phyloP scores from a whole-genome alignment of 805 yeast genomes.

The Candida ascalaphidarum region DNA sequence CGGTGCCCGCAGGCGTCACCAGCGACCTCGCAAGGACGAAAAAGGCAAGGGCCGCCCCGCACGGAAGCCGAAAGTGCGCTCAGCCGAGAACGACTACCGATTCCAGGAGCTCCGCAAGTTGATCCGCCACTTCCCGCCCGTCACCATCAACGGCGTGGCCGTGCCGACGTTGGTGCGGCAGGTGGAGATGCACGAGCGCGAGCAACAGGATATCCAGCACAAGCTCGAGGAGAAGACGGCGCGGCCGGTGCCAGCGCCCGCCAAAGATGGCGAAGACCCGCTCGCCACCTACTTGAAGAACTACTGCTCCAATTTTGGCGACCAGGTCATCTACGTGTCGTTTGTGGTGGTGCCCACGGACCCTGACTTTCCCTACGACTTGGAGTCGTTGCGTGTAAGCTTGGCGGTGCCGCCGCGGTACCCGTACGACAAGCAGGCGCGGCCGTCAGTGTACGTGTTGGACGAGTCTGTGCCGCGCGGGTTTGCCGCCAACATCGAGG shows the following conservation, averaged over 20 bases:
- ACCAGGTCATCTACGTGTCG: conserved; percentile 28
- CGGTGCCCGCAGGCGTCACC: not conserved
- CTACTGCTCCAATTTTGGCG: too few relatives aligned
- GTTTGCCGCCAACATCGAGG: conserved; percentile 55
- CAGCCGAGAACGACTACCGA: conserved; percentile 13
- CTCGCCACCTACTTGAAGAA: too few relatives aligned
- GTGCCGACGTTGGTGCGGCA: conserved; percentile 7
- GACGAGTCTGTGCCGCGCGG: conserved; percentile 69
- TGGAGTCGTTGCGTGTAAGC: conserved; percentile 43
- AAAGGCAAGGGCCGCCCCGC: not conserved
- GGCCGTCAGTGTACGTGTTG: conserved; percentile 47
- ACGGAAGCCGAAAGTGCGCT: too few relatives aligned
- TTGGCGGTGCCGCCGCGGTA: conserved; percentile 48
- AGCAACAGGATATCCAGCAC: too few relatives aligned
- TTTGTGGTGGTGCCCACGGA: conserved; percentile 49
- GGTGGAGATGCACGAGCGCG: too few relatives aligned
- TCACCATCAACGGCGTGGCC: conserved; percentile 28
- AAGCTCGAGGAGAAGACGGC: too few relatives aligned
- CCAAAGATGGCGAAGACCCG: too few relatives aligned
- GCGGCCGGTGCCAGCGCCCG: too few relatives aligned
- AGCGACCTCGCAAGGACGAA: not conserved
- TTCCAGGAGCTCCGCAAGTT: conserved; percentile 25
- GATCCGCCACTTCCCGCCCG: conserved; percentile 19
- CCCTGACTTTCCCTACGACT: conserved; percentile 66
- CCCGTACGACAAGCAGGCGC: conserved; percentile 31